Conservation (phyloP, 2,329 filamentous ascomycete species). For the Trichothecium sympodiale region DNA sequence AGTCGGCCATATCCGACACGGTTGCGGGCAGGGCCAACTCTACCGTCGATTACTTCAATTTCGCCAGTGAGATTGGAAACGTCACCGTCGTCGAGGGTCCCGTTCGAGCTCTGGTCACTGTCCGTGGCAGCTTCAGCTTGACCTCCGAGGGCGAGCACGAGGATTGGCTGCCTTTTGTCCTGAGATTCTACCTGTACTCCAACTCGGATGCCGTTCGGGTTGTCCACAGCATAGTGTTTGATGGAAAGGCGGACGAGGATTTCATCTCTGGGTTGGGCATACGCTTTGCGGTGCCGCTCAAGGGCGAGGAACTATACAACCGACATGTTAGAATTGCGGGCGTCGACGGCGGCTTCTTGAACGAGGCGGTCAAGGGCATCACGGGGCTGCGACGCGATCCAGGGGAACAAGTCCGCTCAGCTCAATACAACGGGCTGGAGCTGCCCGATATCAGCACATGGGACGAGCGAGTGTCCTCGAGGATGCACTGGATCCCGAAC, state of each 20-base stretch:
- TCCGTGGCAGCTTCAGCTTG: conserved; percentile 19
- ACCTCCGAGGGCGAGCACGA: conserved; percentile 19
- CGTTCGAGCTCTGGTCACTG: conserved; percentile 31
- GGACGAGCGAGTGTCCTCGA: conserved; percentile 28
- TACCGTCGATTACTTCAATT: conserved; percentile 27
- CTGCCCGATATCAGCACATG: conserved; percentile 29
- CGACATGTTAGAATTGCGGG: conserved; percentile 47
- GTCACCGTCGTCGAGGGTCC: conserved; percentile 30
- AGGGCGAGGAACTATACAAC: conserved; percentile 39
- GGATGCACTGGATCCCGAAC: conserved; percentile 41
- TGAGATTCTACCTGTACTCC: conserved; percentile 46
- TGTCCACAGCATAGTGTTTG: conserved; percentile 43
- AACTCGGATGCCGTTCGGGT: conserved; percentile 40
- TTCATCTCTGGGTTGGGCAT: conserved; percentile 44
- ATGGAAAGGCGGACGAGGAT: conserved; percentile 33
- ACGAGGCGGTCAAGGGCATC: conserved; percentile 47
- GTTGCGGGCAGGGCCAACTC: conserved; percentile 21
- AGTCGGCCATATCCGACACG: conserved; percentile 32
- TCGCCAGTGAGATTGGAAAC: conserved; percentile 36
- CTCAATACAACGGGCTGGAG: conserved; percentile 35
- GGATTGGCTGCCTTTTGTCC: conserved; percentile 37
- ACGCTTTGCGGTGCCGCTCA: conserved; percentile 41
- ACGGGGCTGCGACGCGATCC: conserved; percentile 46
- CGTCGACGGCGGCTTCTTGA: conserved; percentile 39
- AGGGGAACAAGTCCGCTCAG: conserved; percentile 32